Conservation (phyloP, 2,329 filamentous ascomycete genomes). For the Microsporum ferrugineum region DNA sequence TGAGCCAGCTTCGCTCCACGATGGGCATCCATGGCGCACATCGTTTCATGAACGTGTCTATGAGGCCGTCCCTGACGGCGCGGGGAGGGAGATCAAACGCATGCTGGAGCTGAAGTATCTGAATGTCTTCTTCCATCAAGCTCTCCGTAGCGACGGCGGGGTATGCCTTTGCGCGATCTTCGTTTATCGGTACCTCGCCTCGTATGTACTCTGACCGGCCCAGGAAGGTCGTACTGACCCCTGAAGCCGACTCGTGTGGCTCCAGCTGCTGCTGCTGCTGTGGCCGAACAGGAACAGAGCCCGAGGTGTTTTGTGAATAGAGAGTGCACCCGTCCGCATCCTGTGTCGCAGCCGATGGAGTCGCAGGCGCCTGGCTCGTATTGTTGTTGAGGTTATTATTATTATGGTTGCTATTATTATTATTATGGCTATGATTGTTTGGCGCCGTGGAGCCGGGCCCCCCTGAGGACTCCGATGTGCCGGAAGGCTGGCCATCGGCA, state of each 20-base stretch:
- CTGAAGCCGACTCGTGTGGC: slow-evolving; percentile 14
- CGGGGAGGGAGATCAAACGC: slow-evolving; percentile 22
- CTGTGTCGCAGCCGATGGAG: slow-evolving; percentile 5
- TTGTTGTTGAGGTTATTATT: not conserved
- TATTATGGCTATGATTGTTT: not conserved
- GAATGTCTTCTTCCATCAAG: slow-evolving; percentile 21
- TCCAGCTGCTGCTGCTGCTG: slow-evolving; percentile 11
- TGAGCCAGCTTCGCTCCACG: slow-evolving; percentile 23
- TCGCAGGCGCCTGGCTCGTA: slow-evolving; percentile 7
- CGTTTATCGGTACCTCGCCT: slow-evolving; percentile 19
- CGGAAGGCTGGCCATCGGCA: slow-evolving; percentile 9
- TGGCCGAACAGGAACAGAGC: not conserved
- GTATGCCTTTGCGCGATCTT: slow-evolving; percentile 21
- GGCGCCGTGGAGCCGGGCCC: slow-evolving; percentile 7
- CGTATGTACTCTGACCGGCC: slow-evolving; percentile 23
- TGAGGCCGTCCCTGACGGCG: slow-evolving; percentile 21
- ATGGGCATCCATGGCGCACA: slow-evolving; percentile 27
- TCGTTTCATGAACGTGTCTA: slow-evolving; percentile 24
- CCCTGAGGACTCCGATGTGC: slow-evolving; percentile 10
- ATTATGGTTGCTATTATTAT: not conserved
- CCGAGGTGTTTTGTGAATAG: slow-evolving; percentile 7
- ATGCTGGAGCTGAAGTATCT: slow-evolving; percentile 19
- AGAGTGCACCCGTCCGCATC: slow-evolving; percentile 7
- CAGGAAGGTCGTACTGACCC: slow-evolving; percentile 19
- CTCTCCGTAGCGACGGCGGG: slow-evolving; percentile 17